These are phyloP conservation scores for Monosporozyma aerobia DNA, from an alignment of 805 yeast genomes.

Conservation along the genomic window DNA sequence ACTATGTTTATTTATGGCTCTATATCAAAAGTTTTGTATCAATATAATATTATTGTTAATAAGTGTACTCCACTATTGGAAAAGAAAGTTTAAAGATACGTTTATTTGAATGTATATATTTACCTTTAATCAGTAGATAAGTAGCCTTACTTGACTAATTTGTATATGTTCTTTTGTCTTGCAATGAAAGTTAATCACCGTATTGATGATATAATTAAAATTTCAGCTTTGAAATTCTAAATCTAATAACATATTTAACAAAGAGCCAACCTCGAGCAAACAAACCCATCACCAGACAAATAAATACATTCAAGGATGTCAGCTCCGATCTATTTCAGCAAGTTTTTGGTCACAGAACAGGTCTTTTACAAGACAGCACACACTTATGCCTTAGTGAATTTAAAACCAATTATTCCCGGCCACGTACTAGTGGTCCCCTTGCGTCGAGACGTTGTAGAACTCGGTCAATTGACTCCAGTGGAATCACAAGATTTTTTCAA, in stretches of 20 bases:
- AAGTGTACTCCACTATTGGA: neutral
- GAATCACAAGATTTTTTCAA: conserved; percentile 73
- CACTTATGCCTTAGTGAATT: conserved; percentile 79
- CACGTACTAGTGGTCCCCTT: conserved; percentile 84
- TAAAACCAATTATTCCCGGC: conserved; percentile 89
- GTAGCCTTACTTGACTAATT: no score
- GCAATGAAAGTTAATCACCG: no score
- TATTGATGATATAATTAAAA: no score
- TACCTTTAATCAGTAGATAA: no score
- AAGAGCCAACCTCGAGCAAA: neutral
- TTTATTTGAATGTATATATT: no score
- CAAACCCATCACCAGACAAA: neutral
- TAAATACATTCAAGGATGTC: neutral
- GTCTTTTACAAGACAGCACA: conserved; percentile 40
- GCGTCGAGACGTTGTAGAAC: conserved; percentile 48
- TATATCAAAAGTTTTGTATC: neutral
- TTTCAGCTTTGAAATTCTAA: no score
- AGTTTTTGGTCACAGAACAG: conserved; percentile 28
- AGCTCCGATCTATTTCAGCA: conserved; percentile 23
- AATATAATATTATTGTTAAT: neutral
- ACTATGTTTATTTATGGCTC: neutral
- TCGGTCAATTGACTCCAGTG: conserved; percentile 60
- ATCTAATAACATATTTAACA: no score
- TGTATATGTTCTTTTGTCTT: no score
- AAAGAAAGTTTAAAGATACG: neutral